Evolutionary conservation across 192 early-diverging fungal species (phyloP), one percentile per base, ranked within the genome.

Genomic region (Coemansia sp.): DNA sequence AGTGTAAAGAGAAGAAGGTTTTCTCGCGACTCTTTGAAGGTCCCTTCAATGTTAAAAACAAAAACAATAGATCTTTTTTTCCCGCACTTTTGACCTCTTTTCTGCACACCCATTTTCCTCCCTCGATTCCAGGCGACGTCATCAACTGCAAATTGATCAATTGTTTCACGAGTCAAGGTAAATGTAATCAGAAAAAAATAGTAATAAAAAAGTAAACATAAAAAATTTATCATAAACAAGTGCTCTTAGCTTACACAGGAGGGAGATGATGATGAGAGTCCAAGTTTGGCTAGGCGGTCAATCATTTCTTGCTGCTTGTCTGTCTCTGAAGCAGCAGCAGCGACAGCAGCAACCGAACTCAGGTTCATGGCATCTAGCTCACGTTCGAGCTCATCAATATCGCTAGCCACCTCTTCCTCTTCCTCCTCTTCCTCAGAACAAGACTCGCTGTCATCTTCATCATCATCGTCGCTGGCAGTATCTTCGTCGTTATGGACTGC

Each of bases 301-400:
- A 71, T 60, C 54, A 75, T 75, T 56, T 78, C 63, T 59, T 68
- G 65, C 34, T 69, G 60, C 65, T 65, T 42, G 62, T 44, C 57
- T 6, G 41, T 53, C 9, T 19, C 37, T n/a, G 45, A 21, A 0
- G 40, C 41, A 19, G 39, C 35, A 48, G 9, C 44, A 37, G 35
- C 57, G 3, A 41, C 44, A 29, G 56, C 31, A 6, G 6, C 34
- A 37, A 21, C 17, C 35, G 65, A 57, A 16, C 62, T 61, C 34
- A 75, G 62, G 29, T 61, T 67, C 78, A 81, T 81, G 31, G 78
- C 73, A 29, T 63, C 59, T 39, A 81, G 73, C 70, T 81, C 78
- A 40, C 74, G 73, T 67, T 81, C 78, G 35, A 81, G 70, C 24
- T 69, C 78, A 29, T 72, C 78, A 17, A 81, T 53, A 16, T 81